Evolutionary conservation across 352 stramenopile species (phyloP), one percentile per base, ranked within the genome.

Genomic region (Nothophytophthora sp.): DNA sequence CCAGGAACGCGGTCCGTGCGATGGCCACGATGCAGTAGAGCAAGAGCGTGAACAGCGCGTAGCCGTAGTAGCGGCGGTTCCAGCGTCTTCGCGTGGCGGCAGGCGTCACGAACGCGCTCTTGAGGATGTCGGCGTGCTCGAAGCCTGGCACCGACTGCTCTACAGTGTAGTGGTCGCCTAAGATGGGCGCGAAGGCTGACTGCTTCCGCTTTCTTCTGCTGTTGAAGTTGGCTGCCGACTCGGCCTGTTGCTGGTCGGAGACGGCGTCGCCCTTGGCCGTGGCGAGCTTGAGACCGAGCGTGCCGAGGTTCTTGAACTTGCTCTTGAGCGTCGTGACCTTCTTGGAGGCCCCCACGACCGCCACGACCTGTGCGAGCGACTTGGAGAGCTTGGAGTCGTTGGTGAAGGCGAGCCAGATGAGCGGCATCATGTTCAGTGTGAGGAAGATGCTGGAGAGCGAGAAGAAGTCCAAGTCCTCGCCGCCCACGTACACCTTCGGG

Each of bases 371-470:
- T 2, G 79, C 68, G 30, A 95, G 71, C 20, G 82, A 93, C 49
- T 93, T 95, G 16, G 76, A 81, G 12, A 95, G 56, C 65, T 95
- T 90, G 6, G 73, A 68, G 55, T 97, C 88, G 53, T 96, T 96
- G 0, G 84, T 90, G 59, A 97, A 96, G 5, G 82, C 84, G 30
- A 97, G 78, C 76, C 84, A 95, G n/a, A 96, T 80, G 60, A 96
- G 86, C 7, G 86, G 83, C 68, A 94, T 84, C 83, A 96, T 92
- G 55, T 94, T 93, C 37, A 94, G 71, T 18, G 86, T 91, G 10
- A 94, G 61, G 35, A 89, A 92, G 30, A 94, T 86, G 27, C 68
- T 61, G 12, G 77, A 91, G 33, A 96, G 56, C 19, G 81, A 74
- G 52, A 92, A 92, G 27, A 92, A 91, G 16, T 92, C 81, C 33